phyloP scores from a whole-genome alignment of 1,284 basidiomycete genomes.

The Vanrija pseudolonga region DNA sequence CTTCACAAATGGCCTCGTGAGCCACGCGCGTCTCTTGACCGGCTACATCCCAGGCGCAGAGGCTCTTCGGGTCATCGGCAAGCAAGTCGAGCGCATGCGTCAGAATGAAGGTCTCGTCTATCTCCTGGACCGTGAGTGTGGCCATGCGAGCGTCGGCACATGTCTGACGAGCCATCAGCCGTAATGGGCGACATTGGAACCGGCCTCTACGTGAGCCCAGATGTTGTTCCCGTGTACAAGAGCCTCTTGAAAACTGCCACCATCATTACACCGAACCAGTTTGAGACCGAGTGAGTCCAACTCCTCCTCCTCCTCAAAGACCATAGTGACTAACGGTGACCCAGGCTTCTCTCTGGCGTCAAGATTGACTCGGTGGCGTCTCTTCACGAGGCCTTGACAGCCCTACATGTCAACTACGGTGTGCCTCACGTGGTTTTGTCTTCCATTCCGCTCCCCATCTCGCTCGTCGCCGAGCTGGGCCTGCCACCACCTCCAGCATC shows the following conservation, averaged over 20 bases:
- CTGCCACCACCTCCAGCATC: slow-evolving; percentile 39
- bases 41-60: slow-evolving; percentile 88
- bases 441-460: slow-evolving; percentile 60
- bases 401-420: slow-evolving; percentile 68
- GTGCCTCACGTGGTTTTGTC: slow-evolving; percentile 89
- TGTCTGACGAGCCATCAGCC: slow-evolving; percentile 50
- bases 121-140: slow-evolving; percentile 76
- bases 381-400: slow-evolving; percentile 64
- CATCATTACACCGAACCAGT: slow-evolving; percentile 97
- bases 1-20: slow-evolving; percentile 64
- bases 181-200: slow-evolving; percentile 86
- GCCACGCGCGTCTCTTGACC: slow-evolving; percentile 67
- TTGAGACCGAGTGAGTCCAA: slow-evolving; percentile 80
- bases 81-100: slow-evolving; percentile 55
- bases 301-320: too few relatives aligned
- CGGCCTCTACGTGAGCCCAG: slow-evolving; percentile 75
- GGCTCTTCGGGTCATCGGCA: slow-evolving; percentile 64
- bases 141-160: not conserved
- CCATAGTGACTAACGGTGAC: not conserved
- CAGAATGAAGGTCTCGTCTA: slow-evolving; percentile 60
- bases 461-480: slow-evolving; percentile 28
- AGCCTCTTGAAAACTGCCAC: slow-evolving; percentile 72
- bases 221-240: slow-evolving; percentile 85
- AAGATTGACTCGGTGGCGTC: slow-evolving; percentile 64
- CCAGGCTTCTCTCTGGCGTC: slow-evolving; percentile 70